phyloP scores from a whole-genome alignment of 2,329 filamentous ascomycete genomes.

The Fonsecaea pedrosoi region DNA sequence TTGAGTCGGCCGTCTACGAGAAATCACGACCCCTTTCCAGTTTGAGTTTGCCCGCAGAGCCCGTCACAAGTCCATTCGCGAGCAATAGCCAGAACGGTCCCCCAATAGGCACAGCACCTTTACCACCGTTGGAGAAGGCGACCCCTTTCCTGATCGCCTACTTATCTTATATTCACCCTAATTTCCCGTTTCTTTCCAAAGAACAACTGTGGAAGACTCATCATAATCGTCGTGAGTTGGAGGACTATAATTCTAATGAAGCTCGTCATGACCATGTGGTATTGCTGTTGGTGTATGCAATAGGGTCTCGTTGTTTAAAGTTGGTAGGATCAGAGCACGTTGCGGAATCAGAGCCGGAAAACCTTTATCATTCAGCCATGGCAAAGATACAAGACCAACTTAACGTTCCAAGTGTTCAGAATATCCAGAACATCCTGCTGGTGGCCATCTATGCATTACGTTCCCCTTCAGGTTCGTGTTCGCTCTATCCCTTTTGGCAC shows the following conservation, averaged over 20 bases:
- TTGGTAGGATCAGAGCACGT: conserved; percentile 19
- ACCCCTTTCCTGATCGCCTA: conserved; percentile 17
- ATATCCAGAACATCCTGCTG: conserved; percentile 24
- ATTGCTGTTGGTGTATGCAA: conserved; percentile 24
- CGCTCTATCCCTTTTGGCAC: neutral
- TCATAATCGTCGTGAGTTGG: neutral
- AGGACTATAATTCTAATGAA: neutral
- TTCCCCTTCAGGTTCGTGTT: conserved; percentile 24
- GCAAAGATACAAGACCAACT: conserved; percentile 19
- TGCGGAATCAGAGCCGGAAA: conserved; percentile 9
- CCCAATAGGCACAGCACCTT: neutral
- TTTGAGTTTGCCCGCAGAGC: conserved; percentile 12
- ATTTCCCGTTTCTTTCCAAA: conserved; percentile 23
- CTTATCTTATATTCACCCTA: conserved; percentile 22
- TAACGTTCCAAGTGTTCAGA: conserved; percentile 17
- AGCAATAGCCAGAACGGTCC: neutral
- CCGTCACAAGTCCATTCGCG: conserved; percentile 21
- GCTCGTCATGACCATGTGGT: conserved; percentile 12
- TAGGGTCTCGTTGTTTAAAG: conserved; percentile 25
- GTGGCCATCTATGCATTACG: conserved; percentile 22
- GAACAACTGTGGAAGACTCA: conserved; percentile 18
- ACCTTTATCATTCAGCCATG: conserved; percentile 20
- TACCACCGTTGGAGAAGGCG: conserved; percentile 9
- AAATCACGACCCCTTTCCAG: conserved; percentile 10
- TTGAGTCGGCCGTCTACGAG: conserved; percentile 20